Base-by-base conservation (phyloP, 805 yeast genomes). In the Barnettozyma vustinii region DNA sequence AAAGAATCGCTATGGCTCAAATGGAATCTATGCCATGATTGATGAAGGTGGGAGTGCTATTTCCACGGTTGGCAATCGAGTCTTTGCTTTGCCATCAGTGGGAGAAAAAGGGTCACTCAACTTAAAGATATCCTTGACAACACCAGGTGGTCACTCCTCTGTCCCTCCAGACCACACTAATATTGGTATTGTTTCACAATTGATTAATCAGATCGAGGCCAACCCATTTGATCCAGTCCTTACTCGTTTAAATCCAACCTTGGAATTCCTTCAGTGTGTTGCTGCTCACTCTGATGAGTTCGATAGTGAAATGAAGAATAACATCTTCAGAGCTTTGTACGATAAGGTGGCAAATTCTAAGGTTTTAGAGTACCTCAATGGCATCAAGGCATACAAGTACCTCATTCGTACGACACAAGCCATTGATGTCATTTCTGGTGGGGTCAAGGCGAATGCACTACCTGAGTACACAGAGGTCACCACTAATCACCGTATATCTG, bases 81-180 rank as follows among this genome's bases (percentile, higher is more conserved):
- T 74, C 15, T 70, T 80, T 51, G 79, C 83, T 2, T 69, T 76
- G 27, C 78, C 83, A 2, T 75, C 81, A 3, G 77, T 83, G 21
- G 81, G 80, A 19, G 86, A 83, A 57, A 81, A 81, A 64, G 87
- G 87, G 5, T 73, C 73, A 44, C 60, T 82, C 16, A 81, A 79
- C 42, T 62, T 82, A 36, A 63, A 64, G 33, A 69, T 84, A 36
- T 67, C 72, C 2, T 65, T 85, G 40, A 67, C 68, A 18, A 81
- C 87, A 21, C 79, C 80, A 13, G 91, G 91, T 32, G 92, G 91
- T 4, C 91, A 84, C 57, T 78, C 89, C 0, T 81, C 87, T 9
- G 63, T 75, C 18, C 90, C 91, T 1, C 89, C 88, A 1, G 79
- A 74, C 43, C 89, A 85, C 62, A 84, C 91, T 1, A 75, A 83